phyloP scores from a whole-genome alignment of 176 grass and related monocot genomes.

The Luzula sylvatica region DNA sequence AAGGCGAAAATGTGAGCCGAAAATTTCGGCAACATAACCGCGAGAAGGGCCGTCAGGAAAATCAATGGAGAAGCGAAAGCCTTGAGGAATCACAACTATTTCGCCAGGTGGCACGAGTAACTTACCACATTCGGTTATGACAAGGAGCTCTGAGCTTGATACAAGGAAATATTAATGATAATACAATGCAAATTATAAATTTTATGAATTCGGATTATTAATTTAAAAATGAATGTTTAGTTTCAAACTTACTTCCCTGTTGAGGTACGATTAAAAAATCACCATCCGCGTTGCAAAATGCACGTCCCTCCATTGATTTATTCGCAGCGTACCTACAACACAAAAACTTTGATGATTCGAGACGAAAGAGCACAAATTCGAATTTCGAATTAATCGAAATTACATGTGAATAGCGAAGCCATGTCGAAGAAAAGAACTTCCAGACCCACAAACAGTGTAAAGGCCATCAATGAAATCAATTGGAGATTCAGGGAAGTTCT shows the following conservation, averaged over 20 bases:
- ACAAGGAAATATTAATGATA: slow-evolving; percentile 22
- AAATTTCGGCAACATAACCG: slow-evolving; percentile 85
- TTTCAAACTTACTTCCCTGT: slow-evolving; percentile 48
- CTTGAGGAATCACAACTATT: slow-evolving; percentile 85
- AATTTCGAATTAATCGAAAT: neutral
- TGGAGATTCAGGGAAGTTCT: slow-evolving; percentile 30
- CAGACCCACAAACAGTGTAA: slow-evolving; percentile 78
- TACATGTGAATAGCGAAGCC: slow-evolving; percentile 88
- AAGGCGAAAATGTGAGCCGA: slow-evolving; percentile 82
- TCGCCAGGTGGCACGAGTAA: slow-evolving; percentile 65
- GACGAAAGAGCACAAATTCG: neutral
- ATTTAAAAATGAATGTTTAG: neutral
- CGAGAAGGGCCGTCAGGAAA: slow-evolving; percentile 72
- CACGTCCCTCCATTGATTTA: slow-evolving; percentile 74
- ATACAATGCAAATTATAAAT: neutral
- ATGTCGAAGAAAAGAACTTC: slow-evolving; percentile 75
- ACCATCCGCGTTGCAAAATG: slow-evolving; percentile 89
- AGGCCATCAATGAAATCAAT: slow-evolving; percentile 70
- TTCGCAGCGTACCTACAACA: slow-evolving; percentile 67
- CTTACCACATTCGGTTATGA: slow-evolving; percentile 87
- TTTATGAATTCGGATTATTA: neutral
- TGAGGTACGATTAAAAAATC: slow-evolving; percentile 90
- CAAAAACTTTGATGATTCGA: neutral
- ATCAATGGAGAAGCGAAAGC: slow-evolving; percentile 66
- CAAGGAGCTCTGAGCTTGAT: slow-evolving; percentile 62